Evolutionary conservation across 2,329 filamentous ascomycete genomes (phyloP).

Genomic region (Calycina marina): DNA sequence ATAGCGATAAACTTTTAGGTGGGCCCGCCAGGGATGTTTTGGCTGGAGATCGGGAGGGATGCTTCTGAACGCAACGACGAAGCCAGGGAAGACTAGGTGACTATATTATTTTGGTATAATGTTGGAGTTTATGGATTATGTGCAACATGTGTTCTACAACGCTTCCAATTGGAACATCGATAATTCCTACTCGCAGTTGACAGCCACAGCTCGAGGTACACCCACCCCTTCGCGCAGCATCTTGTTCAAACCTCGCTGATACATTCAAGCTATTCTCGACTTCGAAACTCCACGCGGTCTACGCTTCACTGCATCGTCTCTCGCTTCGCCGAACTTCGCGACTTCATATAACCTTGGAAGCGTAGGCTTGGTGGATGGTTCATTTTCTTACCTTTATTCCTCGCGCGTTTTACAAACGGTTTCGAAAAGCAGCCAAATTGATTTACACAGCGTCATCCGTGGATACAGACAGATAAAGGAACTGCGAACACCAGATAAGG

Average conservation of each 20-base stretch:
- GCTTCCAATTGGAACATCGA: slow-evolving; percentile 80
- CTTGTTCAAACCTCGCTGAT: slow-evolving; percentile 9
- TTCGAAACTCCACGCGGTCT: slow-evolving; percentile 77
- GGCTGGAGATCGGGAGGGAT: too few relatives aligned
- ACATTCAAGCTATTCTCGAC: slow-evolving; percentile 57
- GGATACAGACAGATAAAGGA: slow-evolving; percentile 71
- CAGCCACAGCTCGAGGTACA: slow-evolving; percentile 65
- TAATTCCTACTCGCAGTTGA: slow-evolving; percentile 81
- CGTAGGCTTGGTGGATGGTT: slow-evolving; percentile 84
- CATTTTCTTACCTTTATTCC: slow-evolving; percentile 92
- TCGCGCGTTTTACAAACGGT: slow-evolving; percentile 59
- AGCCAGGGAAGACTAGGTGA: too few relatives aligned
- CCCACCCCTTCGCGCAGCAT: slow-evolving; percentile 5
- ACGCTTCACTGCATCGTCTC: slow-evolving; percentile 74
- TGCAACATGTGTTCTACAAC: slow-evolving; percentile 79
- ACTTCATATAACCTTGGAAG: slow-evolving; percentile 87
- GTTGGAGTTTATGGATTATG: slow-evolving; percentile 96
- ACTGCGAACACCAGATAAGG: slow-evolving; percentile 36
- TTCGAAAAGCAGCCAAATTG: slow-evolving; percentile 60
- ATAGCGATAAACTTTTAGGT: slow-evolving; percentile 10
- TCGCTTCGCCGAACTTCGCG: slow-evolving; percentile 84
- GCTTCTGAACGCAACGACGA: too few relatives aligned
- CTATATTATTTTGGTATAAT: too few relatives aligned
- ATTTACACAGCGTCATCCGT: slow-evolving; percentile 61
- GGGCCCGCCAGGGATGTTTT: slow-evolving; percentile 4